A percentile compares a stretch with the other conserved stretches of the same genome.
Conservation (phyloP, 257 asterid genomes). For the Solanum dulcamara region DNA sequence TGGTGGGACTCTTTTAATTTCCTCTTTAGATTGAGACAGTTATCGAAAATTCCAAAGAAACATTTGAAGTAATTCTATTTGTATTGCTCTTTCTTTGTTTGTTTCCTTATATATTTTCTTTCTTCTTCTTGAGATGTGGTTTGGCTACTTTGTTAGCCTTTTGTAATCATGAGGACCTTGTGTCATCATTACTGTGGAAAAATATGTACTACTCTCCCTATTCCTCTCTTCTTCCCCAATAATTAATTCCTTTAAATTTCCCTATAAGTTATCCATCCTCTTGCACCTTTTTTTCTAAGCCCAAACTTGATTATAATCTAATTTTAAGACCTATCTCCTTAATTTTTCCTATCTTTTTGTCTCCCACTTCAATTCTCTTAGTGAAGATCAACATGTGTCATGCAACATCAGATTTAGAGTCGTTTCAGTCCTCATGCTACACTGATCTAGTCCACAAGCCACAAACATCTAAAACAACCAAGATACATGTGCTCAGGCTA, state of each 20-base stretch:
- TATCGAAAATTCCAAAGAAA: neutral
- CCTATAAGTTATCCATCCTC: neutral
- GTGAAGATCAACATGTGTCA: neutral
- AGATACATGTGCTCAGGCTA: neutral
- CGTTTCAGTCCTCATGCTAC: neutral
- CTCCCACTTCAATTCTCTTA: neutral
- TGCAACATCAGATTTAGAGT: neutral
- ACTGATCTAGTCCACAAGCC: neutral
- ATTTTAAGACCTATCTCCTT: too few species aligned
- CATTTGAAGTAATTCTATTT: neutral
- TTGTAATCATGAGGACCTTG: slow-evolving; percentile 17
- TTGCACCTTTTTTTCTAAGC: neutral
- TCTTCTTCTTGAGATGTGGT: neutral
- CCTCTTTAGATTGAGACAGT: neutral
- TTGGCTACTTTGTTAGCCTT: slow-evolving; percentile 2
- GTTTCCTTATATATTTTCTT: neutral
- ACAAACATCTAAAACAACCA: neutral
- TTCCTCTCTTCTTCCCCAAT: neutral
- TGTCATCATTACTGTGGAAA: slow-evolving; percentile 26
- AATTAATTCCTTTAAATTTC: neutral
- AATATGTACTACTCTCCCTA: neutral
- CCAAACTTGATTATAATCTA: neutral
- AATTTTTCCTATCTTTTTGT: neutral
- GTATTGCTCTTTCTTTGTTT: neutral
- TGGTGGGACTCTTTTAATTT: slow-evolving; percentile 8